Evolutionary conservation across 2,329 filamentous ascomycete species (phyloP), one percentile per base, ranked within the genome.

Genomic region (Macrophomina tecta): DNA sequence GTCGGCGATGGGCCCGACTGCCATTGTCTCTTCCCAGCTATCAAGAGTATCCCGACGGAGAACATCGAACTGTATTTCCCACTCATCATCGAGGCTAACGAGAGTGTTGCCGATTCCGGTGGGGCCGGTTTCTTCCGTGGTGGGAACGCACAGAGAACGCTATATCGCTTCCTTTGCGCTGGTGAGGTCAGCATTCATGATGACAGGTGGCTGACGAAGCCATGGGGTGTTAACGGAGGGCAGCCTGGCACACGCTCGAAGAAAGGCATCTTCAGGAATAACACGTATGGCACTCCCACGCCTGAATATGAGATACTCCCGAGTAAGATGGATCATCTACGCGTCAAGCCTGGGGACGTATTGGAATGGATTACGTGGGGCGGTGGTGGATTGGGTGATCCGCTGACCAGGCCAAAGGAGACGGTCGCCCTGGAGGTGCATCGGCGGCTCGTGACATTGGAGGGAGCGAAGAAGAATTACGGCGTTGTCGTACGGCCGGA

Each of bases 301-400:
- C 52, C 52, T 6, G 76, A 79, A 11, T 73, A 75, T 0, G 64
- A 65, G 45, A 5, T 14, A 28, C 74, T 83, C 2, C 78, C 80
- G 9, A 81, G 78, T n/a, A 84, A 85, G 70, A 82, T 81, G 68
- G 82, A 85, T 69, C 78, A 83, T 69, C 70, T 85, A 32, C 76
- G 77, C 16, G 82, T 84, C 1, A 73, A 79, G 40, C 80, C 79
- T 1, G 82, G 79, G 12, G 82, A 85, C 68, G 75, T 83, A 1
- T 79, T 84, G 5, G 82, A 84, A 73, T 84, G 80, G 80, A 77
- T 83, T 36, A 84, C 83, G 4, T 84, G 82, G 82, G 82, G 82
- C 53, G 82, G 81, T 34, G 82, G 82, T 28, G 82, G 82, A 1
- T 77, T 84, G 12, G 83, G 82, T 38, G 82, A 84, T 70, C 79